Evolutionary conservation across 2,329 filamentous ascomycete genomes (phyloP).

Genomic region (Cercospora zeina): DNA sequence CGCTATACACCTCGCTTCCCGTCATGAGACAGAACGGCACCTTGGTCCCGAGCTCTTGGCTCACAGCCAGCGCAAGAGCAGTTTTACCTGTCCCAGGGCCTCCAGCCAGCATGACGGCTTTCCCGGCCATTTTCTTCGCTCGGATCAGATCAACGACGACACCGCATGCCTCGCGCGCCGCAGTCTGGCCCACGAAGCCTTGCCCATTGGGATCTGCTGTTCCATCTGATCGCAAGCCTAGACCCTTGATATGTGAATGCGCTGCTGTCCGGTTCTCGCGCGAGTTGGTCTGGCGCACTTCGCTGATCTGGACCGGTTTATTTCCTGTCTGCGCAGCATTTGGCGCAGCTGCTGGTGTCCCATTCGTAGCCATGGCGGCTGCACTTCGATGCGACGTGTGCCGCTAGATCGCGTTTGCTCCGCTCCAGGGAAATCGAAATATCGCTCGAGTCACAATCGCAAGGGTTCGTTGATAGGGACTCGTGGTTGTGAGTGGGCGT

Average conservation of each 20-base stretch:
- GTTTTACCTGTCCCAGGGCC: conserved; percentile 97
- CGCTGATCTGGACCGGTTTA: conserved; percentile 41
- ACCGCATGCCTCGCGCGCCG: conserved; percentile 92
- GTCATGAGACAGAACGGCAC: conserved; percentile 98
- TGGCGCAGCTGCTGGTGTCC: conserved; percentile 29
- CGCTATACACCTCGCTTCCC: conserved; percentile 95
- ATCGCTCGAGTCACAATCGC: neutral
- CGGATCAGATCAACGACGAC: conserved; percentile 94
- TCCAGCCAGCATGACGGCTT: conserved; percentile 88
- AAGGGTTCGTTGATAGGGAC: neutral
- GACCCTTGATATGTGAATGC: conserved; percentile 95
- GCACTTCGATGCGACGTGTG: neutral
- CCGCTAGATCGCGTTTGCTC: neutral
- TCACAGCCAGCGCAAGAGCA: conserved; percentile 89
- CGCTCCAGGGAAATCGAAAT: neutral
- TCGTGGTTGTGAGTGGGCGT: neutral
- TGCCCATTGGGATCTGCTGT: conserved; percentile 74
- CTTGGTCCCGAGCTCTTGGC: conserved; percentile 95
- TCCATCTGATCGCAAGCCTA: conserved; percentile 84
- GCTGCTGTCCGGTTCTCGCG: conserved; percentile 95
- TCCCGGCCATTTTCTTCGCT: conserved; percentile 95
- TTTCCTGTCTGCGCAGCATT: conserved; percentile 33
- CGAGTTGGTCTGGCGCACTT: conserved; percentile 39
- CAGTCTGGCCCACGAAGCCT: conserved; percentile 86
- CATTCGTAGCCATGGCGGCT: conserved; percentile 33